Conservation (phyloP, 2,329 filamentous ascomycete genomes). For the Alternaria tenuissima region DNA sequence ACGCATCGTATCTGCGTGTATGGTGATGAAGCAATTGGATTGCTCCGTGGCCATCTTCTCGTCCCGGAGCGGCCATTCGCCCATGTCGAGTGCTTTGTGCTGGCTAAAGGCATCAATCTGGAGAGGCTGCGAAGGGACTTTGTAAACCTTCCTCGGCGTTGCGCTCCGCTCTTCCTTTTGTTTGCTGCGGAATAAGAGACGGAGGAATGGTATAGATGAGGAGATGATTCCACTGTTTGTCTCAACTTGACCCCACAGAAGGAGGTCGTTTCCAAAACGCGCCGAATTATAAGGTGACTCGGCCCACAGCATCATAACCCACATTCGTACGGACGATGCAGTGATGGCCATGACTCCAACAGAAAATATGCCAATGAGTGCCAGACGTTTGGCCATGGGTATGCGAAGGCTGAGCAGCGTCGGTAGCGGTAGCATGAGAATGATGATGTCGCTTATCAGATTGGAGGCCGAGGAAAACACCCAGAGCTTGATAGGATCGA, state of each 20-base stretch:
- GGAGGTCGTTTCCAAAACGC: constrained; percentile 45
- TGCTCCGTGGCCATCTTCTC: constrained; percentile 1
- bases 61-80: constrained; percentile 32
- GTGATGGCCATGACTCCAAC: constrained; percentile 48
- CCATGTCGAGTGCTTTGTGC: constrained; percentile 30
- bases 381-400: constrained; percentile 59
- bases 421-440: constrained; percentile 57
- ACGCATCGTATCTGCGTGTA: constrained; percentile 18
- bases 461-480: constrained; percentile 52
- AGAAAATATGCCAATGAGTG: constrained; percentile 54
- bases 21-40: constrained; percentile 6
- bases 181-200: constrained; percentile 49
- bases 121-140: constrained; percentile 21
- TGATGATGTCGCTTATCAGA: constrained; percentile 54
- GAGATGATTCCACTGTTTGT: constrained; percentile 58
- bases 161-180: constrained; percentile 23
- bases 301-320: constrained; percentile 48
- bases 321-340: constrained; percentile 48
- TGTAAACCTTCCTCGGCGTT: constrained; percentile 19
- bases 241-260: constrained; percentile 59
- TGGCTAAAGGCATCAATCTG: constrained; percentile 12
- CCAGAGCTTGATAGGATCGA: constrained; percentile 43
- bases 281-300: constrained; percentile 49
- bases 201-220: constrained; percentile 56
- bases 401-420: constrained; percentile 58